phyloP scores from a whole-genome alignment of 148 eudicot genomes.

The Fagopyrum esculentum region DNA sequence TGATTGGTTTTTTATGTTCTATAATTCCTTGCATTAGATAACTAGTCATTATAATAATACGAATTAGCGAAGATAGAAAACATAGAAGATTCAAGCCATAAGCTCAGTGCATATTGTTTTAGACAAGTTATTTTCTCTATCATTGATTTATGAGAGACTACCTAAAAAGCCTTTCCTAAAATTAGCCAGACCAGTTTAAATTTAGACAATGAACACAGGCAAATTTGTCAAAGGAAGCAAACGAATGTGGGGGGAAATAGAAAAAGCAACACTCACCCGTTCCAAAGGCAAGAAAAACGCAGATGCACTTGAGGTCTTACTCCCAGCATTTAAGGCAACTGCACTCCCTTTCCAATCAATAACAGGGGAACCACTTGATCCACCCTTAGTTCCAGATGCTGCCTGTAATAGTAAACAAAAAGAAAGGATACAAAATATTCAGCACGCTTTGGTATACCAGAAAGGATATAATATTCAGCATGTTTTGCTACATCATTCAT shows the following conservation, averaged over 20 bases:
- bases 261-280: conserved; percentile 40
- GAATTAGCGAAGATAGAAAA: neutral
- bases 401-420: conserved; percentile 42
- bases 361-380: conserved; percentile 99
- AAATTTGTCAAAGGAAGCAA: neutral
- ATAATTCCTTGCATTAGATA: neutral
- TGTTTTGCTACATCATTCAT: neutral
- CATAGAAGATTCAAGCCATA: neutral
- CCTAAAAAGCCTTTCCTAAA: neutral
- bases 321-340: conserved; percentile 97
- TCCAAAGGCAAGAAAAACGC: conserved; percentile 97
- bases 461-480: conserved; percentile 4
- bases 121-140: neutral
- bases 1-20: neutral
- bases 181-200: neutral
- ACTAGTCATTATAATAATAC: neutral
- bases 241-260: neutral
- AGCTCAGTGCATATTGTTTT: neutral
- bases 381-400: conserved; percentile 99
- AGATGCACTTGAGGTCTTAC: conserved; percentile 87
- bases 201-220: neutral
- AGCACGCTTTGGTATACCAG: neutral
- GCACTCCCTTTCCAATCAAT: conserved; percentile 99
- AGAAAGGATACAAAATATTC: conserved; percentile 8
- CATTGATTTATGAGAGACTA: neutral